Conservation (phyloP, 148 eudicot species). For the Vaccinium darrowii region DNA sequence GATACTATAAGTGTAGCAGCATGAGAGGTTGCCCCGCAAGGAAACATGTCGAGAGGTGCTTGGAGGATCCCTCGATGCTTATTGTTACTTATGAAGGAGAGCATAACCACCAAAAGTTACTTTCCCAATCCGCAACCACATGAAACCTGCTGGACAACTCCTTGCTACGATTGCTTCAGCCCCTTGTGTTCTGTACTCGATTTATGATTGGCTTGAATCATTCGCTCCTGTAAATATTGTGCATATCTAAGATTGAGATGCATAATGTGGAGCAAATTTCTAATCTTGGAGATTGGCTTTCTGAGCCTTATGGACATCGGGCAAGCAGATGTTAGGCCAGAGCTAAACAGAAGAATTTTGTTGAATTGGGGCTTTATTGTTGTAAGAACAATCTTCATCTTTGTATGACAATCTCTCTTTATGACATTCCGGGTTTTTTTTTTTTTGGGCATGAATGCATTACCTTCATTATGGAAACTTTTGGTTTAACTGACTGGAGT, state of each 20-base stretch:
- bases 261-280: slow-evolving; percentile 11
- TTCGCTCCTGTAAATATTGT: slow-evolving; percentile 25
- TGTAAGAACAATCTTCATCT: slow-evolving; percentile 15
- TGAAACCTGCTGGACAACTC: slow-evolving; percentile 17
- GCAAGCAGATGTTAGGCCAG: neutral
- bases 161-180: neutral
- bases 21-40: slow-evolving; percentile 90
- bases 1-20: slow-evolving; percentile 79
- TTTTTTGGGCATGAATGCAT: neutral
- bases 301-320: neutral
- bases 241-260: slow-evolving; percentile 14
- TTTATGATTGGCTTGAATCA: slow-evolving; percentile 2
- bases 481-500: neutral
- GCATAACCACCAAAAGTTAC: slow-evolving; percentile 59
- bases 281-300: neutral
- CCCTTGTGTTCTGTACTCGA: neutral
- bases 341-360: slow-evolving; percentile 5
- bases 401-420: slow-evolving; percentile 6
- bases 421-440: neutral
- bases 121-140: slow-evolving; percentile 52
- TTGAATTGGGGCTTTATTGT: slow-evolving; percentile 2
- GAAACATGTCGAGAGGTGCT: slow-evolving; percentile 81
- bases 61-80: slow-evolving; percentile 74
- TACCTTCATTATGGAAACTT: neutral
- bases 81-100: slow-evolving; percentile 84